Base-by-base conservation (phyloP, 345 rosid genomes). In the Brassica incana region DNA sequence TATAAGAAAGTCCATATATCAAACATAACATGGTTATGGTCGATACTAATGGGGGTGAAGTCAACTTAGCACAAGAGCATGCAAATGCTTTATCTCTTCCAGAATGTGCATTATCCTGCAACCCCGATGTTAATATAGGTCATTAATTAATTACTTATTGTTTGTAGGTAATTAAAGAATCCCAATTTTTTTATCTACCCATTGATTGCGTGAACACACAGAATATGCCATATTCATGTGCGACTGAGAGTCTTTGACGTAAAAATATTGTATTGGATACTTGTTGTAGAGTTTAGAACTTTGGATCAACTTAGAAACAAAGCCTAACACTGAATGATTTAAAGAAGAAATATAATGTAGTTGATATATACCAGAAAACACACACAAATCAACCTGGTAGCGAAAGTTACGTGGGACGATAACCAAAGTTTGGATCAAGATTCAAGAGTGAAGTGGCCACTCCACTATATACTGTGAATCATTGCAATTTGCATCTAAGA, bases 381-480 rank as follows among this genome's bases (percentile, higher is more conserved):
- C 54, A 45, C 54, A 4, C 54, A 45, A 45, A 4, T n/a, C 4
- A 11, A 48, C 56, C 15, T 14, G 6, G 56, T 48, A 14, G 14
- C 56, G 15, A 48, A 5, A 1, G 56, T 48, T 40, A 1, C 73
- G 67, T 40, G 67, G 20, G 73, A 40, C 14, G 45, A 38, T n/a
- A 29, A 4, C 0, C 9, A 27, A 3, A 71, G 7, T n/a, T n/a
- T 32, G 38, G 69, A 60, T n/a, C n/a, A n/a, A n/a, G n/a, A n/a
- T n/a, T 18, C 52, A 69, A 23, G 56, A 50, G 65, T 77, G 43
- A 8, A 52, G 52, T 69, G 52, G 2, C 62, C 68, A 60, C 71
- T 5, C 62, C 68, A 60, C 71, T n/a, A n/a, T n/a, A n/a, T 63
- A 40, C 10, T 1, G 10, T 11, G 30, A 77, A 71, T 52, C 81